phyloP scores from a whole-genome alignment of 139 green algal species.

The Tetradesmus obliquus region DNA sequence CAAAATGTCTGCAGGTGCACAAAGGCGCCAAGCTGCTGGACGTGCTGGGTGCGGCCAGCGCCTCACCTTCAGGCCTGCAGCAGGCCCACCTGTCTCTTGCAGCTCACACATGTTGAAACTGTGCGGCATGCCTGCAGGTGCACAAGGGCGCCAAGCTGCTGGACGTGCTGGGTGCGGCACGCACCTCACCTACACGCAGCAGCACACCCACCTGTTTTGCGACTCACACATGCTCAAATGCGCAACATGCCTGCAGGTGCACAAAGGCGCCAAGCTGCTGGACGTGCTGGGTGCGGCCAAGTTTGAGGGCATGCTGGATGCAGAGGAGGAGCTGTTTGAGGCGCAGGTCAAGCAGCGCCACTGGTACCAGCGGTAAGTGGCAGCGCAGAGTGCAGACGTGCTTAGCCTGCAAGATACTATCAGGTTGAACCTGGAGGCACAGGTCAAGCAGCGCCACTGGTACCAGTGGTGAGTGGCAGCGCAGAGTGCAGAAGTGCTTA shows the following conservation, averaged over 20 bases:
- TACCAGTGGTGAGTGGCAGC: not conserved
- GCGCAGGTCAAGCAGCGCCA: not conserved
- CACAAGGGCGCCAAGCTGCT: constrained; percentile 5
- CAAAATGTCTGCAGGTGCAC: not conserved
- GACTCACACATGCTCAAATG: not conserved
- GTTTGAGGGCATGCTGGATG: not conserved
- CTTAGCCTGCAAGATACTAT: not conserved
- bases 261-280: constrained; percentile 36
- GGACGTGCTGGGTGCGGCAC: not conserved
- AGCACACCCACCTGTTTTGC: not conserved
- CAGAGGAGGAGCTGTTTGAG: constrained; percentile 23
- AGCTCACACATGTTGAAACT: too few species aligned
- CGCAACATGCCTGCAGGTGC: constrained; percentile 1
- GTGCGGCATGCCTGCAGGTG: too few species aligned
- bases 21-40: not conserved
- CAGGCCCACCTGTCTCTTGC: too few species aligned
- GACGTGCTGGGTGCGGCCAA: constrained; percentile 17
- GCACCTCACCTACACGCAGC: not conserved
- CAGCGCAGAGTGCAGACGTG: not conserved
- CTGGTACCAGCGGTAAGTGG: constrained; percentile 20
- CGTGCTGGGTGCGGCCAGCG: too few species aligned
- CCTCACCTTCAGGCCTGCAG: too few species aligned
- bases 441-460: not conserved
- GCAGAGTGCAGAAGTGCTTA: not conserved
- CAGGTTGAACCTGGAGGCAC: not conserved